Percentiles rank a stretch among this genome's conserved stretches.
These are phyloP conservation scores for Thuja plicata DNA, from an alignment of 83 land plant species.

Conservation along the genomic window DNA sequence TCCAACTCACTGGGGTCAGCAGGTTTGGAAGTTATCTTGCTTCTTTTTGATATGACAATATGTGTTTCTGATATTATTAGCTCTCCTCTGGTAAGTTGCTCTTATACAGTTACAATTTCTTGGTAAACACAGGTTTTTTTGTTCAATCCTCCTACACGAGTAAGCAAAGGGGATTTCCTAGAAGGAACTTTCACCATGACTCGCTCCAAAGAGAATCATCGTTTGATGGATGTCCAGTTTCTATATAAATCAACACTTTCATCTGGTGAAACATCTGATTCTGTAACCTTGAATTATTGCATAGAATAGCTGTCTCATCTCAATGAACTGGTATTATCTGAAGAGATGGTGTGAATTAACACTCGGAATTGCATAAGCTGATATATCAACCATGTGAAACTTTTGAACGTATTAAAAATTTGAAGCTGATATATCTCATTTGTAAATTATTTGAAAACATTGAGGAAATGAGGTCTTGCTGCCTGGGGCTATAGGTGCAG, in stretches of 20 bases:
- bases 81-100: not conserved
- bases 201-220: constrained; percentile 81
- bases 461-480: not conserved
- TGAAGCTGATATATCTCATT: not conserved
- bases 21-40: constrained; percentile 45
- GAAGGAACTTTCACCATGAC: constrained; percentile 59
- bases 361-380: not conserved
- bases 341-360: not conserved
- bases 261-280: constrained; percentile 42
- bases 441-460: not conserved
- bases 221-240: constrained; percentile 85
- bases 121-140: constrained; percentile 66
- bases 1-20: constrained; percentile 98
- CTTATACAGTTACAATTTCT: constrained; percentile 2
- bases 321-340: not conserved
- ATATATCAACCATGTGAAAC: not conserved
- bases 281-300: constrained; percentile 46
- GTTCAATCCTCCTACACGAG: constrained; percentile 64
- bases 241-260: constrained; percentile 34
- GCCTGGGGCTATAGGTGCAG: not conserved
- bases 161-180: constrained; percentile 62
- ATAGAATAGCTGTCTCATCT: constrained; percentile 52
- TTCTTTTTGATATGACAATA: not conserved
- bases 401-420: not conserved
- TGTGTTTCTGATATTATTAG: not conserved